A percentile compares a stretch with the other conserved stretches of the same genome.
Conservation (phyloP, 306 rosid genomes). For the Nissolia schottii region DNA sequence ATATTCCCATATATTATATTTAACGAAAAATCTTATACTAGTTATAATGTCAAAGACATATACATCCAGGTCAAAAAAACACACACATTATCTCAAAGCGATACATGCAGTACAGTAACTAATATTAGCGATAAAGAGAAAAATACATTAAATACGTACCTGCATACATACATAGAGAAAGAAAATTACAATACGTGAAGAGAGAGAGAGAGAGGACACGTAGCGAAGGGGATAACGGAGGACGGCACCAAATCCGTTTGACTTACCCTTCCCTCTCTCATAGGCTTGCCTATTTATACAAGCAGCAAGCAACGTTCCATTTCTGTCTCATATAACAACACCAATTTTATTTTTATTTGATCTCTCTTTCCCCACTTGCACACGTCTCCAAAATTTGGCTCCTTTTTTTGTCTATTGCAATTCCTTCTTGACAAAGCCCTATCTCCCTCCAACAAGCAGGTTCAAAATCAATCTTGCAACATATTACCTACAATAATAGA, state of each 20-base stretch:
- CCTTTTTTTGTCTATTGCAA: too few species aligned
- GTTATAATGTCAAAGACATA: too few species aligned
- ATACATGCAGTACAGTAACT: too few species aligned
- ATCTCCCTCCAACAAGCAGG: neutral
- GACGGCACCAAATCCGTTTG: slow-evolving; percentile 73
- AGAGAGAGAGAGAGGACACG: slow-evolving; percentile 49
- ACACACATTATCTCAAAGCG: too few species aligned
- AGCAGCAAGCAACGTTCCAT: slow-evolving; percentile 17
- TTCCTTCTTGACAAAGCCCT: neutral
- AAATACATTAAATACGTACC: neutral
- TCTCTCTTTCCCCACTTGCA: slow-evolving; percentile 6
- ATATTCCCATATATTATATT: neutral
- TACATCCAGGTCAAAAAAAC: too few species aligned
- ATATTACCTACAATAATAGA: too few species aligned
- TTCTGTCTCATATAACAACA: slow-evolving; percentile 15
- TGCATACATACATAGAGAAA: neutral
- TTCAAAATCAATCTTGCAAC: neutral
- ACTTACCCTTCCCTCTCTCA: slow-evolving; percentile 31
- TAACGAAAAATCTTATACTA: neutral
- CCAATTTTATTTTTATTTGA: too few species aligned
- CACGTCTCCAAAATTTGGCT: slow-evolving; percentile 23
- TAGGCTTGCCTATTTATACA: slow-evolving; percentile 52
- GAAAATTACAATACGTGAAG: slow-evolving; percentile 1
- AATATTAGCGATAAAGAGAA: too few species aligned
- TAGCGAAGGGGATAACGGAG: slow-evolving; percentile 31